Base-by-base conservation (phyloP, 1,284 basidiomycete genomes). In the Ustilago xerochloae region DNA sequence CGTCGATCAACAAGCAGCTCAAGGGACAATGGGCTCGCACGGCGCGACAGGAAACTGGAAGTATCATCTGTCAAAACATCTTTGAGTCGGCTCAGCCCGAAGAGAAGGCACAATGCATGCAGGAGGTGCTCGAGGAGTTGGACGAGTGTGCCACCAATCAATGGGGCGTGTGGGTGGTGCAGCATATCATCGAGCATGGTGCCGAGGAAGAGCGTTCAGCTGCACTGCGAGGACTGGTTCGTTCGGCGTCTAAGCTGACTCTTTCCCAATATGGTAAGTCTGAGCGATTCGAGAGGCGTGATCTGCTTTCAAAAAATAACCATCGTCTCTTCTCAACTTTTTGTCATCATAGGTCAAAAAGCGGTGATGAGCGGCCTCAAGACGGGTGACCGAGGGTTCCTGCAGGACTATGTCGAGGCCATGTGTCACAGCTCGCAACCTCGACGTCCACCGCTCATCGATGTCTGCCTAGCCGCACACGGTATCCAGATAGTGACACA, bases 81-180 rank as follows among this genome's bases (percentile, higher is more conserved):
- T 76, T 83, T 41, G 81, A 81, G 51, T 78, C 77, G 26, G 79
- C 79, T 2, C 65, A 73, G 35, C 55, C 58, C 1, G 51, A 58
- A 4, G 74, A 78, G 22, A 77, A 80, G 65, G 59, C 56, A 39
- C 41, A 72, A 53, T 80, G 80, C 63, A 60, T 84, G 45, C 29
- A 63, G 4, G 81, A 83, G 69, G 70, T 84, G 52, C 58, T 84
- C 22, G 66, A 63, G 1, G 33, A 74, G 20, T 41, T 81, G 29
- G 56, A 67, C 36, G 66, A 75, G 7, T 80, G 78, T 59, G 78
- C 78, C 1, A 64, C 63, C 18, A 77, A 82, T 32, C 82, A 83
- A 55, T 83, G 80, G 78, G 82, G 82, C 24, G 81, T 84, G 0
- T 84, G 82, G 82, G 78, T 83, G 18, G 75, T 83, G 28, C 77